Evolutionary conservation across 306 rosid species (phyloP).

Genomic region (Fragaria vesca): DNA sequence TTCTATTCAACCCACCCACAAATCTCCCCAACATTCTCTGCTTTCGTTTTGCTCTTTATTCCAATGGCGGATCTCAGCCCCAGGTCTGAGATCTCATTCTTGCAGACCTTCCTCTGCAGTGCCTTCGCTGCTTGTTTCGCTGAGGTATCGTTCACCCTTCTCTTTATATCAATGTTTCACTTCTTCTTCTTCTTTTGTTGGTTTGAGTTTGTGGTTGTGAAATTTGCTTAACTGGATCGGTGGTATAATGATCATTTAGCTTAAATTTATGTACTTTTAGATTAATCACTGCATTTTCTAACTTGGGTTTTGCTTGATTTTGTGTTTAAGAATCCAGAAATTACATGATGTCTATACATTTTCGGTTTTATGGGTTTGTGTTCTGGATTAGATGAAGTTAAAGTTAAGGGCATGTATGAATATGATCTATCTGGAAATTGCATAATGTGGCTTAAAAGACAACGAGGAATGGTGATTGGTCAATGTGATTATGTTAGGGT

Average conservation of each 20-base stretch:
- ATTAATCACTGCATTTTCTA: not conserved
- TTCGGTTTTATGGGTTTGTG: not conserved
- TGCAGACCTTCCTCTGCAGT: slow-evolving; percentile 70
- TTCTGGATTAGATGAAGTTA: not conserved
- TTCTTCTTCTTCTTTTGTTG: not conserved
- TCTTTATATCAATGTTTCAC: not conserved
- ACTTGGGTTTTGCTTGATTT: slow-evolving; percentile 8
- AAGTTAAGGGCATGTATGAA: not conserved
- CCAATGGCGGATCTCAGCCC: slow-evolving; percentile 82
- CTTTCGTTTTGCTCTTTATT: slow-evolving; percentile 6
- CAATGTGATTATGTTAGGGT: not conserved
- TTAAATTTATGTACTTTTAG: not conserved
- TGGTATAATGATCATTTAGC: not conserved
- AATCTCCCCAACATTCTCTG: not conserved
- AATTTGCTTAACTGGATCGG: slow-evolving; percentile 6
- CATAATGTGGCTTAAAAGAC: not conserved
- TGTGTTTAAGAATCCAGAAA: no score
- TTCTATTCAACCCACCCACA: slow-evolving; percentile 6
- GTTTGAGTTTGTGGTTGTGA: not conserved
- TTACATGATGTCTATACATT: not conserved
- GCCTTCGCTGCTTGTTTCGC: slow-evolving; percentile 97
- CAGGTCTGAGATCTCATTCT: slow-evolving; percentile 60
- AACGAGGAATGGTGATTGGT: not conserved
- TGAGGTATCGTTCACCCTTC: slow-evolving; percentile 48
- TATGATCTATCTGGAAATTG: not conserved